These are phyloP conservation scores for Volvox carteri DNA, from an alignment of 163 green algal species.

Conservation along the genomic window DNA sequence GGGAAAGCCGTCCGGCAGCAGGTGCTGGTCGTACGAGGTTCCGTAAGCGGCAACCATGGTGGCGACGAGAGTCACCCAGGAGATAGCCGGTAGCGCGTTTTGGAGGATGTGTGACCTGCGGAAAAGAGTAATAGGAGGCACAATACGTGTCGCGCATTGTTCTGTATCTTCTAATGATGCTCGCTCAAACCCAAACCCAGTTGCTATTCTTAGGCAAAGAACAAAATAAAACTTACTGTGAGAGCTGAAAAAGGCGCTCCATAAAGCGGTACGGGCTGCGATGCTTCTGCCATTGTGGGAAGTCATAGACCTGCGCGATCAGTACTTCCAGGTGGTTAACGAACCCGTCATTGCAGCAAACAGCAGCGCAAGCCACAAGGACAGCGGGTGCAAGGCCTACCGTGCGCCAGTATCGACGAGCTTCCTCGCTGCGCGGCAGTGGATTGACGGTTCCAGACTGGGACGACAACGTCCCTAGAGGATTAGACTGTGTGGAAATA, in stretches of 20 bases:
- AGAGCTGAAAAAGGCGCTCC: constrained; percentile 41
- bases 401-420: constrained; percentile 37
- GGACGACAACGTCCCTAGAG: constrained; percentile 27
- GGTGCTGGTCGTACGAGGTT: constrained; percentile 20
- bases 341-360: too few relatives aligned
- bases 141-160: too few relatives aligned
- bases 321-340: too few relatives aligned
- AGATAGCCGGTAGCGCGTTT: constrained; percentile 54
- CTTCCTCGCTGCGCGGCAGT: constrained; percentile 5
- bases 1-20: constrained; percentile 54
- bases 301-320: constrained; percentile 44
- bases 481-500: constrained; percentile 18
- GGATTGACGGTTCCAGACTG: neutral
- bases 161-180: too few relatives aligned
- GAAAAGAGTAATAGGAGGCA: neutral
- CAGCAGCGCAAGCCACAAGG: too few relatives aligned
- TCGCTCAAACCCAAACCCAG: too few relatives aligned
- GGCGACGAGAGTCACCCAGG: constrained; percentile 49
- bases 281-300: constrained; percentile 53
- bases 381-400: too few relatives aligned
- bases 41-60: constrained; percentile 50
- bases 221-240: constrained; percentile 27
- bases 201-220: too few relatives aligned
- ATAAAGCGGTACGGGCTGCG: constrained; percentile 38
- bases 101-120: constrained; percentile 52